Percentiles rank a stretch among this genome's conserved stretches.
Evolutionary conservation across 306 rosid genomes (phyloP).

Genomic region (Sphenostylis stenocarpa): DNA sequence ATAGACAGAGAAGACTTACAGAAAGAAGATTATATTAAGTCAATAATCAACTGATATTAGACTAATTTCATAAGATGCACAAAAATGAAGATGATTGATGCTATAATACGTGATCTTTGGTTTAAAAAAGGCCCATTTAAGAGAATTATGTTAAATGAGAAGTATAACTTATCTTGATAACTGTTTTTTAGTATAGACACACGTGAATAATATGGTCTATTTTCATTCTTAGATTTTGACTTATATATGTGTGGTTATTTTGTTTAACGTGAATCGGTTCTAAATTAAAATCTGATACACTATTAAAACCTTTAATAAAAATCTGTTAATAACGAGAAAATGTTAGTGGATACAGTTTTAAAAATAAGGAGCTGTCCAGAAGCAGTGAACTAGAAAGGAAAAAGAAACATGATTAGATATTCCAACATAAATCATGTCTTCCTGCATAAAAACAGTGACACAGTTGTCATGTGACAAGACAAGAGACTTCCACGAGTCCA

Average conservation of each 20-base stretch:
- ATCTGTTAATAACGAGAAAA: no score
- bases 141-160: no score
- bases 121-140: no score
- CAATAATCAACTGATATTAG: neutral
- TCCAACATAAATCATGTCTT: conserved; percentile 30
- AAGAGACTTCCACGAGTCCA: neutral
- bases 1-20: neutral
- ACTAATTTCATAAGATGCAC: neutral
- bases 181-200: no score
- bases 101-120: neutral
- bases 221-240: no score
- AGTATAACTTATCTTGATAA: no score
- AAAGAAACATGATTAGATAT: conserved; percentile 36
- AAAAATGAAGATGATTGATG: neutral
- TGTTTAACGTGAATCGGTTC: no score
- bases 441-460: conserved; percentile 23
- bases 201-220: no score
- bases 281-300: no score
- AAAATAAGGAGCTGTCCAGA: neutral
- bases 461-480: conserved; percentile 29
- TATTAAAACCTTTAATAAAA: no score
- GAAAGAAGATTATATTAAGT: neutral
- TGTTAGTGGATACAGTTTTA: neutral
- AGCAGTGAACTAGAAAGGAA: neutral
- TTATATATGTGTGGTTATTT: no score